Conservation (phyloP, 2,329 filamentous ascomycete genomes). For the Trichophyton verrucosum region DNA sequence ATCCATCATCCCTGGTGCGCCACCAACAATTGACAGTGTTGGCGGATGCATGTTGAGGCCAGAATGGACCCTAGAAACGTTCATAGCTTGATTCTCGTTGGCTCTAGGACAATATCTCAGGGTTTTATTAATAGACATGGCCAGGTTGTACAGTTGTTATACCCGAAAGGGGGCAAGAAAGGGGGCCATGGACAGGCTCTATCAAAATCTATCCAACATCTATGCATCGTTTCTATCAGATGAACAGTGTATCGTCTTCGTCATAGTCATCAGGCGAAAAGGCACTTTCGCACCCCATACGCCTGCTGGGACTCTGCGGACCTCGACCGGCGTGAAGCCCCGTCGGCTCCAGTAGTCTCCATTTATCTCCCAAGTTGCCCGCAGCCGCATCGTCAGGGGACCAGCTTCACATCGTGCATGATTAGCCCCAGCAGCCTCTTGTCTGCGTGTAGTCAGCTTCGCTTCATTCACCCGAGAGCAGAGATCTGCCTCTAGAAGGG, state of each 20-base stretch:
- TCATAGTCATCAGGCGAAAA: constrained; percentile 7
- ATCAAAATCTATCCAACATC: neutral
- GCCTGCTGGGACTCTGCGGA: constrained; percentile 4
- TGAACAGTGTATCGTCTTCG: constrained; percentile 1
- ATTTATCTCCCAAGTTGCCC: constrained; percentile 1
- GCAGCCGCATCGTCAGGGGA: constrained; percentile 6
- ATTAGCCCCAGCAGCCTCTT: neutral
- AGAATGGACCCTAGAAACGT: neutral
- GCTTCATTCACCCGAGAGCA: constrained; percentile 6
- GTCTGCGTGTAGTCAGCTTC: neutral
- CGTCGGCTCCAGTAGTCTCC: constrained; percentile 9
- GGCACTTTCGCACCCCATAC: constrained; percentile 2
- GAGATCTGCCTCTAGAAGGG: constrained; percentile 6
- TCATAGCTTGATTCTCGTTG: neutral
- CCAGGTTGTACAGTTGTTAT: neutral
- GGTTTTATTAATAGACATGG: too few species aligned
- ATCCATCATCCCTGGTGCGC: neutral
- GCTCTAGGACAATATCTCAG: too few species aligned
- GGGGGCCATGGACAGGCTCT: too few species aligned
- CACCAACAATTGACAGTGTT: neutral
- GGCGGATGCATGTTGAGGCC: neutral
- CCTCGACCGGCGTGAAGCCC: constrained; percentile 6
- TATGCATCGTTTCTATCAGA: neutral
- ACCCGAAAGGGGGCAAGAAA: neutral
- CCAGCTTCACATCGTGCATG: neutral